A percentile compares a stretch with the other conserved stretches of the same genome.
Conservation (phyloP, 2,329 filamentous ascomycete species). For the Lachnellula subtilissima region DNA sequence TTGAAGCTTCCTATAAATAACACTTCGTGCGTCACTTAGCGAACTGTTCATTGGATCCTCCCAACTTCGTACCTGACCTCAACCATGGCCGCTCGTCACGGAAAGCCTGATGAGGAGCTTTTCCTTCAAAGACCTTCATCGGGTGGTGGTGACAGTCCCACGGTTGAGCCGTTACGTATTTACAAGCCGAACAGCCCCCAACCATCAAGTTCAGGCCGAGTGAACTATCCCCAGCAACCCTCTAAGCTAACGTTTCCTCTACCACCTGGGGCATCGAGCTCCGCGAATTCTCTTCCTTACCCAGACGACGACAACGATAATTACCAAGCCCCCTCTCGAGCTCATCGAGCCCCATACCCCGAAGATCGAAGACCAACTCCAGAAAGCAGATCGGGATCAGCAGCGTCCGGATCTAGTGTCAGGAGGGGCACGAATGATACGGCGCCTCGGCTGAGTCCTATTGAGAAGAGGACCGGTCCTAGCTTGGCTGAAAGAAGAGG, state of each 20-base stretch:
- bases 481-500: constrained; percentile 77
- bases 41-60: constrained; percentile 21
- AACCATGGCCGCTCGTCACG: constrained; percentile 41
- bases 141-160: constrained; percentile 60
- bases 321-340: constrained; percentile 30
- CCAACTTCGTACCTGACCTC: constrained; percentile 17
- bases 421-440: constrained; percentile 31
- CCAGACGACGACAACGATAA: constrained; percentile 54
- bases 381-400: constrained; percentile 18
- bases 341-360: constrained; percentile 33
- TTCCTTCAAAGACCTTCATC: constrained; percentile 56
- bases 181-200: constrained; percentile 69
- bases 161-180: constrained; percentile 78
- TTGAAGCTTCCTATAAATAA: constrained; percentile 28
- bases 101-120: constrained; percentile 74
- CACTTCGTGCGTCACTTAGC: constrained; percentile 24
- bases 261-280: constrained; percentile 66
- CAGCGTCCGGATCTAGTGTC: constrained; percentile 16
- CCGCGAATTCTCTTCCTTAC: constrained; percentile 64
- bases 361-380: constrained; percentile 25
- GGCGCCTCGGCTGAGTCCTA: constrained; percentile 34
- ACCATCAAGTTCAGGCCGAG: constrained; percentile 37
- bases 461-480: constrained; percentile 51
- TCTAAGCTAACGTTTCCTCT: constrained; percentile 57
- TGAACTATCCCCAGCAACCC: constrained; percentile 46